Conservation (phyloP, 2,329 filamentous ascomycete genomes). For the Neofusicoccum umdonicola region DNA sequence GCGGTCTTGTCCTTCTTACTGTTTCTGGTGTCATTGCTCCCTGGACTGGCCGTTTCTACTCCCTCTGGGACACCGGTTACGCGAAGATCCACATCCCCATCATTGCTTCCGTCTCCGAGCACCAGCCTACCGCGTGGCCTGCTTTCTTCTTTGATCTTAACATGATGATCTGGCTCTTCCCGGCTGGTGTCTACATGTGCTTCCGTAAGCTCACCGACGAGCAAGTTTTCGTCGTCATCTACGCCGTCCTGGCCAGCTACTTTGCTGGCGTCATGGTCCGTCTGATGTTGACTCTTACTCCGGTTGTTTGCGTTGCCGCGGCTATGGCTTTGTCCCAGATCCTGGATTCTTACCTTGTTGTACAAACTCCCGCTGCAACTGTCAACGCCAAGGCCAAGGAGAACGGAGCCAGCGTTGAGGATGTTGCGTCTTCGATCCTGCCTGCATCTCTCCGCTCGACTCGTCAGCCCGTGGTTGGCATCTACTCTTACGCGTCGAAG, state of each 20-base stretch:
- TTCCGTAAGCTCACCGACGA: slow-evolving; percentile 92
- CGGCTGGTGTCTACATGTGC: slow-evolving; percentile 95
- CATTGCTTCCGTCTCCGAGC: slow-evolving; percentile 98
- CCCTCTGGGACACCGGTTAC: slow-evolving; percentile 96
- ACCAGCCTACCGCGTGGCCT: slow-evolving; percentile 98
- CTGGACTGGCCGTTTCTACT: slow-evolving; percentile 98
- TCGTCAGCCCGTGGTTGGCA: slow-evolving; percentile 72
- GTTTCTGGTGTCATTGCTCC: slow-evolving; percentile 90
- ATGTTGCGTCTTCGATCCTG: slow-evolving; percentile 51
- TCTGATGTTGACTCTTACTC: slow-evolving; percentile 95
- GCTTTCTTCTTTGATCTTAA: slow-evolving; percentile 99
- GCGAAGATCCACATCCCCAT: slow-evolving; percentile 99
- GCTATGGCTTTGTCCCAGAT: slow-evolving; percentile 86
- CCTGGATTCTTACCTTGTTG: slow-evolving; percentile 77
- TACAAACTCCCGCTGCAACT: slow-evolving; percentile 52
- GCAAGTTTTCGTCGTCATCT: slow-evolving; percentile 97
- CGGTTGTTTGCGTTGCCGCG: slow-evolving; percentile 91
- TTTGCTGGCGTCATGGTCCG: slow-evolving; percentile 99
- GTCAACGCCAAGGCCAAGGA: slow-evolving; percentile 50
- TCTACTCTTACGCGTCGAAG: slow-evolving; percentile 81
- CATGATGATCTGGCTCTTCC: slow-evolving; percentile 98
- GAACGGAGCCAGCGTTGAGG: slow-evolving; percentile 30
- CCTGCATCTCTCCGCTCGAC: slow-evolving; percentile 65
- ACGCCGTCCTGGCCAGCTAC: slow-evolving; percentile 94
- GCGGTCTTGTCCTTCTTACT: slow-evolving; percentile 77